Evolutionary conservation across 108 stramenopile genomes (phyloP).

Genomic region (Epithemia pelagica): DNA sequence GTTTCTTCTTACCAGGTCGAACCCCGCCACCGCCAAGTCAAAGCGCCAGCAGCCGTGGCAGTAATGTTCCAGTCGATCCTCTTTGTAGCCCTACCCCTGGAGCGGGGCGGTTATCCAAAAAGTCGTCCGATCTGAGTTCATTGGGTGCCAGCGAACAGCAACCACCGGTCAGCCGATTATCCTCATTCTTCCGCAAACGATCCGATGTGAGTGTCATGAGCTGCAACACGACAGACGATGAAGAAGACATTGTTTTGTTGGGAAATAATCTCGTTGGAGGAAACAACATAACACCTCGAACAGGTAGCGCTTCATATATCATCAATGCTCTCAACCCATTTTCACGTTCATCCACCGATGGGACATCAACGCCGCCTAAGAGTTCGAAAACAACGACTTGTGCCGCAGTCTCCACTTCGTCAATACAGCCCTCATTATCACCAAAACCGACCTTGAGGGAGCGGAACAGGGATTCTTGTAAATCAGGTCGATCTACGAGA

Average conservation of each 20-base stretch:
- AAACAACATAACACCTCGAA: too few species aligned
- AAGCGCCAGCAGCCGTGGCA: too few species aligned
- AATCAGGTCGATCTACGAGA: too few species aligned
- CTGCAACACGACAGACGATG: not conserved
- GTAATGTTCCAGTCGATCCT: too few species aligned
- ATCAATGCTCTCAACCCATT: not conserved
- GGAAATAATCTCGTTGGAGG: too few species aligned
- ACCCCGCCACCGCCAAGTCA: not conserved
- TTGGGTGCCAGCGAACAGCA: not conserved
- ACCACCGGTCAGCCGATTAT: not conserved
- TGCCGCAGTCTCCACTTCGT: too few species aligned
- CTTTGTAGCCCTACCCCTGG: too few species aligned
- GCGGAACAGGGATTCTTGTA: too few species aligned
- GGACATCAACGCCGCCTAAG: not conserved
- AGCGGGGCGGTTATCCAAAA: not conserved
- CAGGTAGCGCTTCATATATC: too few species aligned
- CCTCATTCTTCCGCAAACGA: slow-evolving; percentile 1
- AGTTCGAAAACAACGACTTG: too few species aligned
- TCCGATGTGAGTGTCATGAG: slow-evolving; percentile 6
- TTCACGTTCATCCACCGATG: not conserved
- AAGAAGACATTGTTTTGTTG: slow-evolving; percentile 1
- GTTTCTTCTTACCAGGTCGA: not conserved
- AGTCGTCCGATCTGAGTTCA: not conserved
- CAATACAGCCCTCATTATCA: too few species aligned
- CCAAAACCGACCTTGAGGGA: too few species aligned